Evolutionary conservation across 2,329 filamentous ascomycete genomes (phyloP), one percentile per base, ranked within the genome.

Genomic region (Alternaria sp.): DNA sequence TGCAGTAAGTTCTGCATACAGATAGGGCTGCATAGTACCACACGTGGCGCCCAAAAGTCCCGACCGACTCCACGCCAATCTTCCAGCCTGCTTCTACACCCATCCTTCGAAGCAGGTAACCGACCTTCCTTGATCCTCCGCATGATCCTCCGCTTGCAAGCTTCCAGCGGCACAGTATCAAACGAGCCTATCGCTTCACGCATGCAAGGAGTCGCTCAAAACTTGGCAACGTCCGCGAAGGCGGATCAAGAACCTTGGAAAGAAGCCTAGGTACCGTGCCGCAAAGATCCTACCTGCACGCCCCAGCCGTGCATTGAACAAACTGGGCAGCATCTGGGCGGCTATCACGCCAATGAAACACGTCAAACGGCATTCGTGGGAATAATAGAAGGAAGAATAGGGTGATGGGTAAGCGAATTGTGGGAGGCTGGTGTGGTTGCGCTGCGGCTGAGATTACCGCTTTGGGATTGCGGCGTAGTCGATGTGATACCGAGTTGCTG

Each of bases 1-100:
- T 36, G 28, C 19, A n/a, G 19, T 52, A n/a, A 21, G 12, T 36
- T 21, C 28, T 52, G 49, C 49, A 52, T 47, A 21, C n/a, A 47
- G 43, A 55, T 55, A 59, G 57, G 57, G 43, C 50, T 55, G 57
- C 57, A 59, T 47, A 46, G 26, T 23, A 32, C 36, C 19, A 54
- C 49, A 47, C 28, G 57, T 40, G 43, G 50, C 57, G 50, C 46
- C 19, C 12, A 52, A 44, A 49, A 50, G 28, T 23, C 23, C 56
- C 56, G 46, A n/a, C 36, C 30, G 23, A n/a, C 10, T 21, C 50
- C 28, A 26, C 25, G 19, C 15, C 28, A 15, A 28, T n/a, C 26
- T 26, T 40, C 21, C 15, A 51, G 36, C 25, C 13, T 36, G n/a
- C 19, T 54, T 54, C 40, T 45, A 52, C 40, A 17, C 23, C 47